A percentile compares a stretch with the other conserved stretches of the same genome.
Conservation (phyloP, 163 green algal species). For the Chloromonas sp. region DNA sequence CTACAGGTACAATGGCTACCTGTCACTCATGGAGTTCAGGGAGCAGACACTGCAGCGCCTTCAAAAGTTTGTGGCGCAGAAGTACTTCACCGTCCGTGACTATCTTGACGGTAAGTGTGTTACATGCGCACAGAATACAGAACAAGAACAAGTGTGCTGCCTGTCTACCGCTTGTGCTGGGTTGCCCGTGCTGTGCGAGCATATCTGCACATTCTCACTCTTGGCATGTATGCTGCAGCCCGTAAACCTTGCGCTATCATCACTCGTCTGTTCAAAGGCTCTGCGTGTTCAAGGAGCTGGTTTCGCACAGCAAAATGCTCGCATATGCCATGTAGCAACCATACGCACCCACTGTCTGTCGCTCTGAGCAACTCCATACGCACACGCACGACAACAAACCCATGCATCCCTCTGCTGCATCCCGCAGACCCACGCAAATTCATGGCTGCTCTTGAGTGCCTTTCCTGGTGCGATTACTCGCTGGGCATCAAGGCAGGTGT, state of each 20-base stretch:
- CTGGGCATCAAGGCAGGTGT: slow-evolving; percentile 79
- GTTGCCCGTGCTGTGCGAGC: not conserved
- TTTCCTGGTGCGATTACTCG: slow-evolving; percentile 72
- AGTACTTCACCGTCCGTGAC: slow-evolving; percentile 74
- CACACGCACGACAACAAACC: not conserved
- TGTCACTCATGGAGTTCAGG: slow-evolving; percentile 67
- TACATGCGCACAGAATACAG: not conserved
- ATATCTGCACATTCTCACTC: not conserved
- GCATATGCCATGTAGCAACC: not conserved
- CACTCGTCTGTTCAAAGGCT: not conserved
- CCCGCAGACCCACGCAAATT: slow-evolving; percentile 53
- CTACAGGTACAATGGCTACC: slow-evolving; percentile 72
- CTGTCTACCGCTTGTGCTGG: not conserved
- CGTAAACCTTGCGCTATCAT: not conserved
- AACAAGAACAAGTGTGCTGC: not conserved
- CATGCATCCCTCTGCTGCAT: not conserved
- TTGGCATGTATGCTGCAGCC: not conserved
- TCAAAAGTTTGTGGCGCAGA: slow-evolving; percentile 52
- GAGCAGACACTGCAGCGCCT: slow-evolving; percentile 73
- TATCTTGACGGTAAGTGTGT: slow-evolving; percentile 54
- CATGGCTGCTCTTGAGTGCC: slow-evolving; percentile 59
- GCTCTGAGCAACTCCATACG: not conserved
- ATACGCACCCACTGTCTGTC: not conserved
- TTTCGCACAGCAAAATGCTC: no score
- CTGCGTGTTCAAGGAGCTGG: no score